Conservation (phyloP, 2,329 filamentous ascomycete species). For the Ophiostoma sp. region DNA sequence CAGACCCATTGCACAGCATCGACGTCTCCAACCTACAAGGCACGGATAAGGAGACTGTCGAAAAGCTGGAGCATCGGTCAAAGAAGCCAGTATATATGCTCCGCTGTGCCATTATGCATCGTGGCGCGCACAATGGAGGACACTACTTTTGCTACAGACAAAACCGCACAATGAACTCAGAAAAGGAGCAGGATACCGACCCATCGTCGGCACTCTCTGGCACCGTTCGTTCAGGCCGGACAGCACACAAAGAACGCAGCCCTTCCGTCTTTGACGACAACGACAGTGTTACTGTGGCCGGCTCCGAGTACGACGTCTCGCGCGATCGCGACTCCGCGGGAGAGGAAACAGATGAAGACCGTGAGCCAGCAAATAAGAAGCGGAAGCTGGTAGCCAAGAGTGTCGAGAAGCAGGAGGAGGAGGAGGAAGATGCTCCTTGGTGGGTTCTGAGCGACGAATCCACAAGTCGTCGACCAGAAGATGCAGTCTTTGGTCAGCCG, state of each 20-base stretch:
- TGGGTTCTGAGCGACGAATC: neutral
- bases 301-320: too few species aligned
- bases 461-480: conserved; percentile 29
- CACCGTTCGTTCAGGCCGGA: too few species aligned
- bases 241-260: too few species aligned
- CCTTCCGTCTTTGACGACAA: too few species aligned
- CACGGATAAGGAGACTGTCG: neutral
- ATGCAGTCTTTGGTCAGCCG: conserved; percentile 65
- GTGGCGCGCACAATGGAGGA: neutral
- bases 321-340: too few species aligned
- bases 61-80: neutral
- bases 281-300: too few species aligned
- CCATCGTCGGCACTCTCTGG: neutral
- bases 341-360: too few species aligned
- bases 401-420: neutral
- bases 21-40: neutral
- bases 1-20: neutral
- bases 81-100: neutral
- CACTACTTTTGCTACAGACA: neutral
- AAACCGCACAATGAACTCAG: neutral
- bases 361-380: neutral
- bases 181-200: neutral
- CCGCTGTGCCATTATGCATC: neutral
- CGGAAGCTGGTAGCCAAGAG: neutral
- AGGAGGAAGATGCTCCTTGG: neutral